These are phyloP conservation scores for Myrica gale DNA, from an alignment of 306 rosid genomes.

Conservation along the genomic window DNA sequence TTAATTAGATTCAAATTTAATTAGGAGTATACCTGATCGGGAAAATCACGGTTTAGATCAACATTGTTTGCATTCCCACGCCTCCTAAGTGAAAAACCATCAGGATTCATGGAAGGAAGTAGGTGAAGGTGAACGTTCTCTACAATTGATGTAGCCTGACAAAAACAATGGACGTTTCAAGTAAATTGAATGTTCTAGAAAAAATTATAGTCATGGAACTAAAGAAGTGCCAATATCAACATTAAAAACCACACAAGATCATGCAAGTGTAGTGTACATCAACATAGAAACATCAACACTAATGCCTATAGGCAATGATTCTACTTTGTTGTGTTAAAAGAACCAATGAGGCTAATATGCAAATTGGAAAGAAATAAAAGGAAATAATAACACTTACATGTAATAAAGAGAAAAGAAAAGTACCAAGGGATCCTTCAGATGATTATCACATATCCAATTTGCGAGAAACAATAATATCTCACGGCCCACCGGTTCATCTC, in stretches of 20 bases:
- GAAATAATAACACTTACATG: conserved; percentile 1
- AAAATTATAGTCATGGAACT: conserved; percentile 10
- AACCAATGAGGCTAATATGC: not conserved
- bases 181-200: conserved; percentile 17
- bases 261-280: not conserved
- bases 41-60: conserved; percentile 94
- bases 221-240: not conserved
- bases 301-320: not conserved
- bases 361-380: conserved; percentile 1
- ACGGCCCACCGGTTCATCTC: conserved; percentile 96
- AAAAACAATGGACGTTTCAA: conserved; percentile 22
- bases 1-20: no score
- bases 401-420: conserved; percentile 22
- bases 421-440: conserved; percentile 83
- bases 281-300: not conserved
- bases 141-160: conserved; percentile 74
- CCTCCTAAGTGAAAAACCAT: conserved; percentile 70
- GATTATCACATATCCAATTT: conserved; percentile 91
- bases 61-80: conserved; percentile 83
- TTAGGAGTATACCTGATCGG: conserved; percentile 68
- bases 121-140: conserved; percentile 89
- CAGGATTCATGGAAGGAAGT: conserved; percentile 96
- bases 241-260: conserved; percentile 13
- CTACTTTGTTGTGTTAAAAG: not conserved
- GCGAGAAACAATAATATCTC: conserved; percentile 79